Conservation (phyloP, 2,329 filamentous ascomycete genomes). For the Ophiostoma piceae region DNA sequence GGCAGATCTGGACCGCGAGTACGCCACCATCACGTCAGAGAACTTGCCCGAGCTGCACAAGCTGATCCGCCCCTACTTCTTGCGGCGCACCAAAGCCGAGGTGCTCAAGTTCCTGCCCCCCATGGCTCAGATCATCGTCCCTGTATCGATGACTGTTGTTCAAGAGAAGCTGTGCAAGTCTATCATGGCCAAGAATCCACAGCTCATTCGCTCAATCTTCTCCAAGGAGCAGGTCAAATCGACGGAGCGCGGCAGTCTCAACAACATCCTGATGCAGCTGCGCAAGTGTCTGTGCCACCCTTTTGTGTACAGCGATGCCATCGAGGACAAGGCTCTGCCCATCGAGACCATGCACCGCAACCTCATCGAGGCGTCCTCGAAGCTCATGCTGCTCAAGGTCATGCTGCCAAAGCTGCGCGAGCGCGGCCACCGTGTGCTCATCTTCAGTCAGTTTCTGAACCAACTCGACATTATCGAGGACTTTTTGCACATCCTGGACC, state of each 20-base stretch:
- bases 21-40: constrained; percentile 71
- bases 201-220: constrained; percentile 84
- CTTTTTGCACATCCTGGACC: constrained; percentile 70
- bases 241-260: constrained; percentile 72
- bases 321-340: constrained; percentile 73
- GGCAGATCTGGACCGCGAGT: constrained; percentile 66
- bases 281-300: constrained; percentile 94
- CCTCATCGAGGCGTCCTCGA: constrained; percentile 84
- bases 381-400: constrained; percentile 75
- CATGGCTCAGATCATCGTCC: constrained; percentile 91
- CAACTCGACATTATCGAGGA: constrained; percentile 90
- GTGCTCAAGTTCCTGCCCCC: constrained; percentile 88
- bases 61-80: constrained; percentile 68
- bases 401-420: constrained; percentile 84
- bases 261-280: constrained; percentile 93
- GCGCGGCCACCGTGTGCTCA: constrained; percentile 80
- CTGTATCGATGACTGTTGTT: constrained; percentile 88
- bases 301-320: constrained; percentile 84
- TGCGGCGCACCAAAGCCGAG: constrained; percentile 77
- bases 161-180: constrained; percentile 94
- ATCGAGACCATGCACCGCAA: constrained; percentile 64
- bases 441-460: constrained; percentile 92
- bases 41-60: constrained; percentile 77
- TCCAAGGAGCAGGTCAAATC: constrained; percentile 60
- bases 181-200: constrained; percentile 83